Evolutionary conservation across 2,329 filamentous ascomycete genomes (phyloP).

Genomic region (Alternaria viburni): DNA sequence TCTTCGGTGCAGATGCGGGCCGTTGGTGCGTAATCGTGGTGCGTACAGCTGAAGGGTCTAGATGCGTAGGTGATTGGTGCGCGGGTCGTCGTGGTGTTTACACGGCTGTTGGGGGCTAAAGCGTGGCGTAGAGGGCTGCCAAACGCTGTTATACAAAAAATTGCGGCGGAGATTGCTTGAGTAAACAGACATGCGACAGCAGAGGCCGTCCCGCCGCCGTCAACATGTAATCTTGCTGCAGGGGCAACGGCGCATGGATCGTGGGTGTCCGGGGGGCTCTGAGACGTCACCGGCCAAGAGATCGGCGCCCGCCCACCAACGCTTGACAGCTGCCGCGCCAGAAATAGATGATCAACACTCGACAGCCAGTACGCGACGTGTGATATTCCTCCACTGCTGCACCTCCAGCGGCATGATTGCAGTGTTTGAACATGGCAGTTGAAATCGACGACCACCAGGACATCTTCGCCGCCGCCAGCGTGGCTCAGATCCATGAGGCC

Average conservation of each 20-base stretch:
- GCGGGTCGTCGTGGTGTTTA: conserved; percentile 8
- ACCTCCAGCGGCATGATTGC: conserved; percentile 13
- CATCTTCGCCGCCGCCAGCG: conserved; percentile 70
- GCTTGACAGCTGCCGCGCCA: not conserved
- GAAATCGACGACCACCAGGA: conserved; percentile 26
- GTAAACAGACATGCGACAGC: not conserved
- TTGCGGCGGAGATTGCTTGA: not conserved
- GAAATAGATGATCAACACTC: conserved; percentile 2
- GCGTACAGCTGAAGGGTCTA: conserved; percentile 15
- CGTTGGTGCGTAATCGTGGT: conserved; percentile 16
- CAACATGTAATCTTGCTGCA: conserved; percentile 12
- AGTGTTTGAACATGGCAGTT: conserved; percentile 22
- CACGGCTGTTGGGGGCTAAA: not conserved
- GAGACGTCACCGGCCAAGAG: conserved; percentile 13
- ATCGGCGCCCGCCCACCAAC: not conserved
- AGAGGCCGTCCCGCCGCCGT: conserved; percentile 3
- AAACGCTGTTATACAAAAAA: not conserved
- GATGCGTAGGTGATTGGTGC: conserved; percentile 21
- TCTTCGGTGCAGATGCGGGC: conserved; percentile 1
- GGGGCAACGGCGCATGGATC: conserved; percentile 9
- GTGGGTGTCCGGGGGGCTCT: not conserved
- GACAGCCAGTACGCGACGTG: not conserved
- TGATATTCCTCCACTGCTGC: not conserved
- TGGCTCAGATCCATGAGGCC: conserved; percentile 79
- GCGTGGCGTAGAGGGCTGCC: not conserved